phyloP scores from a whole-genome alignment of 805 yeast genomes.

The Hermanozyma aechmeae region DNA sequence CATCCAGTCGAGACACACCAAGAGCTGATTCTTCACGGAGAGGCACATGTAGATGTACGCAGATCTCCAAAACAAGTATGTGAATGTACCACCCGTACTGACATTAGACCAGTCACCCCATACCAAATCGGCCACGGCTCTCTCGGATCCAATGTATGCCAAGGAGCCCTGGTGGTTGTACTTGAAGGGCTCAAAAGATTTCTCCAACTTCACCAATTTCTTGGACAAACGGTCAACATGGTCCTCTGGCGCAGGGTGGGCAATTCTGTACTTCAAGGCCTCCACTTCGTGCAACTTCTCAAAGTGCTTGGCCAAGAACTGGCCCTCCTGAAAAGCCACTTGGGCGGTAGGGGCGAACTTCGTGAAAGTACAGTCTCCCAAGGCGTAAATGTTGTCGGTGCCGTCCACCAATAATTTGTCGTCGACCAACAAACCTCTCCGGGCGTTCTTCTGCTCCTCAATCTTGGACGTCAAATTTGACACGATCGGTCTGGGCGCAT shows the following conservation, averaged over 20 bases:
- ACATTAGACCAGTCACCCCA: constrained; percentile 73
- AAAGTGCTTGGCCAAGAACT: constrained; percentile 66
- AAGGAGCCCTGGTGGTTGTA: constrained; percentile 88
- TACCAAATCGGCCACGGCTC: constrained; percentile 87
- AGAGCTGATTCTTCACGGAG: constrained; percentile 77
- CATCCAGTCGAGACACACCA: constrained; percentile 83
- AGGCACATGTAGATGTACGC: constrained; percentile 91
- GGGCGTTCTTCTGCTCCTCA: constrained; percentile 72
- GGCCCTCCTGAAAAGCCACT: constrained; percentile 93
- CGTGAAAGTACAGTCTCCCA: constrained; percentile 92
- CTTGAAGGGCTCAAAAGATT: constrained; percentile 50
- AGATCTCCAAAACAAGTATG: constrained; percentile 90
- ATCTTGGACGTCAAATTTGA: constrained; percentile 57
- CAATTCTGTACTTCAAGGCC: constrained; percentile 38
- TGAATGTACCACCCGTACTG: constrained; percentile 75
- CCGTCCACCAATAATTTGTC: constrained; percentile 80
- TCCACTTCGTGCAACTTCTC: constrained; percentile 56
- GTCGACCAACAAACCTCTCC: constrained; percentile 84
- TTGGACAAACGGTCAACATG: constrained; percentile 36
- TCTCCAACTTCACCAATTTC: constrained; percentile 35
- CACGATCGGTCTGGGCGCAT: constrained; percentile 75
- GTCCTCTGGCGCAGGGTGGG: constrained; percentile 30
- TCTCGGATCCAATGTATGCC: constrained; percentile 89
- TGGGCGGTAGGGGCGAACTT: constrained; percentile 95
- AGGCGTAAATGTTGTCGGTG: constrained; percentile 70